phyloP scores from a whole-genome alignment of 2,329 filamentous ascomycete species.

The Gnomoniopsis smithogilvyi region DNA sequence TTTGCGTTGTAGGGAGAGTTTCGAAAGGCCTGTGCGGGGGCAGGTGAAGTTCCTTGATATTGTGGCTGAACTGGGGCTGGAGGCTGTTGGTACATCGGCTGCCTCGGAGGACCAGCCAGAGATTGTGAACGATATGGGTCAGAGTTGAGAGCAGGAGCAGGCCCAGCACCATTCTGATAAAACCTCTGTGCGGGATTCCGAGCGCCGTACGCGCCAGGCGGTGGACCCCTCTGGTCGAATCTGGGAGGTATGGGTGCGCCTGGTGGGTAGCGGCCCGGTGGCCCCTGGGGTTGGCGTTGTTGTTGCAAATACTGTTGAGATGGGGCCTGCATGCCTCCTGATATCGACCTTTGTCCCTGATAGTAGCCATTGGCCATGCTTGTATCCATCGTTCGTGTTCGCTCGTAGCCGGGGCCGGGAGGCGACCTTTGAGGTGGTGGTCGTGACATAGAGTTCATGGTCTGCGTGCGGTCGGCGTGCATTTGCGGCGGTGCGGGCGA shows the following conservation, averaged over 20 bases:
- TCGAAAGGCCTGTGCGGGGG: conserved; percentile 73
- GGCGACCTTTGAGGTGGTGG: conserved; percentile 59
- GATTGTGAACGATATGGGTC: conserved; percentile 93
- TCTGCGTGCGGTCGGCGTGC: conserved; percentile 70
- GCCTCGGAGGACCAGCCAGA: conserved; percentile 72
- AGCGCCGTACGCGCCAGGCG: conserved; percentile 40
- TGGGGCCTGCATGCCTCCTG: conserved; percentile 43
- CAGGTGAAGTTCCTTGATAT: conserved; percentile 46
- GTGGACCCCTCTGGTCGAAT: conserved; percentile 57
- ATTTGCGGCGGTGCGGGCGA: conserved; percentile 45
- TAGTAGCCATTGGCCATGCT: conserved; percentile 50
- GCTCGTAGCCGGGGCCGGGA: conserved; percentile 32
- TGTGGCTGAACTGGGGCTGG: conserved; percentile 39
- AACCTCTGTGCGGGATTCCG: conserved; percentile 54
- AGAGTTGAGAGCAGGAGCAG: conserved; percentile 70
- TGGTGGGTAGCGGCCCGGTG: conserved; percentile 45
- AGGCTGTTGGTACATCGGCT: conserved; percentile 66
- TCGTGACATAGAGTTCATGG: conserved; percentile 70
- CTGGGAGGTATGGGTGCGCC: conserved; percentile 48
- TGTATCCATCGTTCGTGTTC: conserved; percentile 41
- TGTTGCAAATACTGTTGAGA: conserved; percentile 48
- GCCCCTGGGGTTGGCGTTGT: conserved; percentile 37
- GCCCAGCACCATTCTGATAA: conserved; percentile 55
- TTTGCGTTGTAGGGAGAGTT: conserved; percentile 68
- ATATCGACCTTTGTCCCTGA: conserved; percentile 49